Evolutionary conservation across 495 filamentous ascomycete genomes (phyloP).

Genomic region (Penicillium simplicissimum): DNA sequence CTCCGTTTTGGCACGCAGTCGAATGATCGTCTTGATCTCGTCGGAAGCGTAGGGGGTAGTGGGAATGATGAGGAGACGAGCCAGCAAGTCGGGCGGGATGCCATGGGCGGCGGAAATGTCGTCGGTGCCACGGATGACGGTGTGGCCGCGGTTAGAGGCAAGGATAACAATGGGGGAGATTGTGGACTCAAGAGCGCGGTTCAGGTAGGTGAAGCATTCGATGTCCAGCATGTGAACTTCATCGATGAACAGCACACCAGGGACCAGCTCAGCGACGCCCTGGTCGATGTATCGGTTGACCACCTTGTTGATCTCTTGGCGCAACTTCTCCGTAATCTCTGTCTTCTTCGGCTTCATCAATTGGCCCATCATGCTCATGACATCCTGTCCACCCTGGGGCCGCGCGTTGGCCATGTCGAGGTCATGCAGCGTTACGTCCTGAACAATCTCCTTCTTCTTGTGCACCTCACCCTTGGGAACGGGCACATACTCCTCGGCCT

Average conservation of each 20-base stretch:
- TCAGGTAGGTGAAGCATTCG: conserved; percentile 98
- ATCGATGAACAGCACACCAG: conserved; percentile 96
- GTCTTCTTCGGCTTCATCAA: conserved; percentile 99
- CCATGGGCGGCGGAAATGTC: conserved; percentile 86
- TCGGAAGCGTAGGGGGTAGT: conserved; percentile 80
- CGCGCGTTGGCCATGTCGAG: conserved; percentile 94
- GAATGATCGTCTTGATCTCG: conserved; percentile 88
- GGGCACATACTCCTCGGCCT: conserved; percentile 97
- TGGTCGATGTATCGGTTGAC: conserved; percentile 98
- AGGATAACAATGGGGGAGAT: conserved; percentile 97
- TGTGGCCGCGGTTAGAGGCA: conserved; percentile 92
- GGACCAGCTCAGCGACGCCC: conserved; percentile 95
- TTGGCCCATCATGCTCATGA: conserved; percentile 99
- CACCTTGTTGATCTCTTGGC: conserved; percentile 96
- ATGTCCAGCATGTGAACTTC: conserved; percentile 99
- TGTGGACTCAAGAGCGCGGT: conserved; percentile 88
- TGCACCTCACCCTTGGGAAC: conserved; percentile 98
- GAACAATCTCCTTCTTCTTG: conserved; percentile 99
- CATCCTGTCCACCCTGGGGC: conserved; percentile 94
- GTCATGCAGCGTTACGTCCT: conserved; percentile 96
- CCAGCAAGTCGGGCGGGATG: conserved; percentile 87
- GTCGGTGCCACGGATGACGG: conserved; percentile 82
- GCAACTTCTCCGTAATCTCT: conserved; percentile 95
- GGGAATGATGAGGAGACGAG: conserved; percentile 91
- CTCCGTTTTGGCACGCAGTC: conserved; percentile 79